These are phyloP conservation scores for Obba rivulosa DNA, from an alignment of 768 basidiomycete genomes.

Conservation along the genomic window DNA sequence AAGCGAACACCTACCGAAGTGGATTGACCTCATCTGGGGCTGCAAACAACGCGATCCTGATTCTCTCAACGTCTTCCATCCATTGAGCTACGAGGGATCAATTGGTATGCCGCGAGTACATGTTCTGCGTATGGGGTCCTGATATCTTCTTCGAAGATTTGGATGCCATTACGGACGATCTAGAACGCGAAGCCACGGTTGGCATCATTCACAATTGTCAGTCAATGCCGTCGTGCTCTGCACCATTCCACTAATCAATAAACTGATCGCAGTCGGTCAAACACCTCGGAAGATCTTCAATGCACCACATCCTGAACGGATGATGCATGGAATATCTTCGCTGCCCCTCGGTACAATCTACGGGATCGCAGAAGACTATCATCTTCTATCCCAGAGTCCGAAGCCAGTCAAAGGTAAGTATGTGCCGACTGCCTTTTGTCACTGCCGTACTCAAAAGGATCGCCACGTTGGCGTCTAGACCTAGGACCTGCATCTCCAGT, in stretches of 20 bases:
- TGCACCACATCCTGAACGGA: constrained; percentile 68
- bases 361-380: constrained; percentile 82
- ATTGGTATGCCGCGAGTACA: constrained; percentile 44
- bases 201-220: constrained; percentile 94
- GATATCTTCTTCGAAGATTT: constrained; percentile 47
- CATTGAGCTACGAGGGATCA: constrained; percentile 87
- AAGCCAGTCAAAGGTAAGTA: constrained; percentile 51
- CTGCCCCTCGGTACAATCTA: constrained; percentile 67
- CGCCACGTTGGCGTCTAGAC: constrained; percentile 28
- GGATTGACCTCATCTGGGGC: constrained; percentile 96
- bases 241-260: background rate
- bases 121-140: background rate
- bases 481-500: constrained; percentile 44
- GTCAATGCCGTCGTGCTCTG: constrained; percentile 12
- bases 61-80: constrained; percentile 85
- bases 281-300: constrained; percentile 85
- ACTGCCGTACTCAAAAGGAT: background rate
- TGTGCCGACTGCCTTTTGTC: background rate
- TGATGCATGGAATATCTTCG: constrained; percentile 63
- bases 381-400: constrained; percentile 54
- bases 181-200: constrained; percentile 88
- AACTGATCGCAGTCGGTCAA: constrained; percentile 63
- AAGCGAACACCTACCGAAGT: constrained; percentile 74
- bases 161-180: constrained; percentile 78
- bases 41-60: constrained; percentile 74